Evolutionary conservation across 768 basidiomycete species (phyloP), one percentile per base, ranked within the genome.

Genomic region (Leccinum disarticulatum): DNA sequence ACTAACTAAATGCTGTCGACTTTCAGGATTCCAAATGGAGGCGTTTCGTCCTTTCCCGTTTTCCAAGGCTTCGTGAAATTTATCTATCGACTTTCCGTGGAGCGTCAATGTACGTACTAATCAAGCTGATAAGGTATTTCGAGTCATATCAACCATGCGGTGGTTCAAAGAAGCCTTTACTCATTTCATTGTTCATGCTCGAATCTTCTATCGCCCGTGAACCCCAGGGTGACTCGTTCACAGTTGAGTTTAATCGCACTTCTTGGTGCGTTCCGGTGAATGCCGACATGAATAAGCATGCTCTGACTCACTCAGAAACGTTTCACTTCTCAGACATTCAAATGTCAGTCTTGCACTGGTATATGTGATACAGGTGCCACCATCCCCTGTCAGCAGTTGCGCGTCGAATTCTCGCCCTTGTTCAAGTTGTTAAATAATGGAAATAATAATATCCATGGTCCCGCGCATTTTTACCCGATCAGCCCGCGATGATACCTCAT

Each of bases 61-160:
- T 56, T 49, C 46, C 10, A 19, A 19, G 6, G 19, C 19, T 19
- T 46, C 19, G 43, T 19, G 43, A 19, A 46, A 46, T 46, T 46
- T 43, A 41, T 41, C 43, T 19, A 19, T 46, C 10, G 19, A 19
- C 43, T 19, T 46, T 46, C 11, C 6, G 43, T 38, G 30, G 0
- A 36, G 53, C 47, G 6, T 41, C 31, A 8, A 35, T 10, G n/a
- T 38, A 38, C 47, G 56, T 49, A 48, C n/a, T 15, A 35, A 36
- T 5, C 52, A 6, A 35, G 51, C 27, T 59, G 65, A 69, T 68
- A 64, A 61, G 60, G 43, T 33, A 58, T 68, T 13, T 46, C 31
- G 56, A 58, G 61, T 66, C 69, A 66, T n/a, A 54, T 33, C 58
- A 19, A 27, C 30, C 58, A 58, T 66, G 56, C 17, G 47, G 64